Evolutionary conservation across 1,139 yeast species (phyloP).

Genomic region (Diutina mesorugosa): DNA sequence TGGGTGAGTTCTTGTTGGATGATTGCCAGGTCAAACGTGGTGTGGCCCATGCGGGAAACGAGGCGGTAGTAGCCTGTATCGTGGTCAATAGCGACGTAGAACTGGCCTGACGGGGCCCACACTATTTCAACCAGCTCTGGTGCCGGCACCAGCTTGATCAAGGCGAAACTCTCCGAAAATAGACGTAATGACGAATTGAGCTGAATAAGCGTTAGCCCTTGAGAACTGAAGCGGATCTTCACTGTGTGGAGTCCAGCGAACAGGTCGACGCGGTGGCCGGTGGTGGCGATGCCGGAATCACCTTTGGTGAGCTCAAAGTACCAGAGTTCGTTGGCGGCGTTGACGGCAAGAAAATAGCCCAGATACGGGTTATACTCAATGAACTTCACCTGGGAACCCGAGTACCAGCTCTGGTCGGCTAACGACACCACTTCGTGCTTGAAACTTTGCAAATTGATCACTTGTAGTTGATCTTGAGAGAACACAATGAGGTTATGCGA

Average conservation of each 20-base stretch:
- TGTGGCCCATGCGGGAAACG: not conserved
- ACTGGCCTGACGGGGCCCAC: not conserved
- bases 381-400: not conserved
- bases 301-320: not conserved
- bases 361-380: not conserved
- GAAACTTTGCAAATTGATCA: not conserved
- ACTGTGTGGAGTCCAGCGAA: not conserved
- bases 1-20: not conserved
- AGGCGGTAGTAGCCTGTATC: not conserved
- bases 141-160: not conserved
- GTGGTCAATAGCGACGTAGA: not conserved
- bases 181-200: not conserved
- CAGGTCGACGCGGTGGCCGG: not conserved
- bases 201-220: not conserved
- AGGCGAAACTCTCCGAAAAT: not conserved
- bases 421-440: not conserved
- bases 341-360: not conserved
- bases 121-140: not conserved
- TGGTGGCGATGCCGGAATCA: not conserved
- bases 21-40: not conserved
- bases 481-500: slow-evolving; percentile 1
- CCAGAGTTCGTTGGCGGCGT: not conserved
- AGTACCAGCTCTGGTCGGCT: not conserved
- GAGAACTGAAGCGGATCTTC: not conserved
- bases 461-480: not conserved